A percentile compares a stretch with the other conserved stretches of the same genome.
These are phyloP conservation scores for Aspergillus funiculosus DNA, from an alignment of 495 filamentous ascomycete genomes.

Conservation along the genomic window DNA sequence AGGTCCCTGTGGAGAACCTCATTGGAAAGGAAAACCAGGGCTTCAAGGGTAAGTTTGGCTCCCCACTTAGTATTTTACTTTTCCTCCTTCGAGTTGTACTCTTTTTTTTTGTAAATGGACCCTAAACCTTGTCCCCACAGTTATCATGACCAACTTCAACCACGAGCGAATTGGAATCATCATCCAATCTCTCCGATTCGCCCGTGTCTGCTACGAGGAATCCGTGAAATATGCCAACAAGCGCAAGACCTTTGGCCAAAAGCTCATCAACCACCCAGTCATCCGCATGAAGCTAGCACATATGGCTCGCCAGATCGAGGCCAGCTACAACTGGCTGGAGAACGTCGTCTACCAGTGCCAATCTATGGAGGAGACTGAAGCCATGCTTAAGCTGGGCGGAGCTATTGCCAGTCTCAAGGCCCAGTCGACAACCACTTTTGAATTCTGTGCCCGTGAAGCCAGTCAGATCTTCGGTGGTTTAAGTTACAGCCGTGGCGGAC, in stretches of 20 bases:
- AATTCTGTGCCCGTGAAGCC: slow-evolving; percentile 95
- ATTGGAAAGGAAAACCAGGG: slow-evolving; percentile 97
- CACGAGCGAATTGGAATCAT: slow-evolving; percentile 98
- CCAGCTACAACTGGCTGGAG: slow-evolving; percentile 95
- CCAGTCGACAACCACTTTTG: slow-evolving; percentile 85
- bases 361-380: slow-evolving; percentile 89
- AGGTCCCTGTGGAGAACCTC: slow-evolving; percentile 96
- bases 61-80: too few species aligned
- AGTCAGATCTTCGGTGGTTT: slow-evolving; percentile 96
- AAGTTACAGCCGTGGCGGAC: slow-evolving; percentile 86
- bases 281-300: slow-evolving; percentile 96
- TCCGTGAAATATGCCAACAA: slow-evolving; percentile 94
- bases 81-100: background rate
- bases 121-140: slow-evolving; percentile 31
- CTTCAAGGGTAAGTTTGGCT: slow-evolving; percentile 61
- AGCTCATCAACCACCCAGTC: slow-evolving; percentile 91
- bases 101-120: background rate
- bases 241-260: slow-evolving; percentile 91
- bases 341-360: slow-evolving; percentile 88
- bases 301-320: slow-evolving; percentile 97
- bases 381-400: slow-evolving; percentile 91
- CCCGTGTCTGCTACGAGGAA: slow-evolving; percentile 95
- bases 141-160: slow-evolving; percentile 99
- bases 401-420: slow-evolving; percentile 93
- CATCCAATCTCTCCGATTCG: slow-evolving; percentile 93